Percentiles rank a stretch among this genome's conserved stretches.
phyloP scores from a whole-genome alignment of 768 basidiomycete genomes.

The Leucosporidium scottii region DNA sequence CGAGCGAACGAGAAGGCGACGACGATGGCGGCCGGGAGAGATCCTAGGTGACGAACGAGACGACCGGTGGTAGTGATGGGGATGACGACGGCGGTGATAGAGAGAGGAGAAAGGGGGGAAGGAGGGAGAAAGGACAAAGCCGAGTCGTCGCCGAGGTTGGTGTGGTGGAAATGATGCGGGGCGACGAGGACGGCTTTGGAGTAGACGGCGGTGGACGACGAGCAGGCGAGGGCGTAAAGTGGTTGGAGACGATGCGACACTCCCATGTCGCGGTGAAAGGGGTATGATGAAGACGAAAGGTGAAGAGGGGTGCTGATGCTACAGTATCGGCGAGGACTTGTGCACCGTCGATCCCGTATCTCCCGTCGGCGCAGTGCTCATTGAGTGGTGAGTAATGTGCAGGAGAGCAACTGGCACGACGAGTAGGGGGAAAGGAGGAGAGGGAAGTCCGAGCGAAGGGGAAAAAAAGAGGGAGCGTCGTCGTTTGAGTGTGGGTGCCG shows the following conservation, averaged over 20 bases:
- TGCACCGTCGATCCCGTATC: neutral
- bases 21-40: neutral
- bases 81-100: neutral
- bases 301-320: neutral
- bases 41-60: neutral
- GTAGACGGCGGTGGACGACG: neutral
- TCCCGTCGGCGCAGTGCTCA: neutral
- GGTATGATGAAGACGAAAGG: neutral
- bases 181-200: neutral
- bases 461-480: neutral
- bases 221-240: neutral
- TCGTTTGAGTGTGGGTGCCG: neutral
- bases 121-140: neutral
- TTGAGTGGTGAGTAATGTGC: neutral
- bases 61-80: no score
- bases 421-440: neutral
- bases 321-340: neutral
- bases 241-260: neutral
- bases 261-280: neutral
- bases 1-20: neutral
- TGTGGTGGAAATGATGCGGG: neutral
- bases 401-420: neutral
- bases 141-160: neutral
- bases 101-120: neutral
- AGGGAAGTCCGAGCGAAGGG: neutral